Evolutionary conservation across 495 filamentous ascomycete species (phyloP), one percentile per base, ranked within the genome.

Genomic region (Immersiella caudata): DNA sequence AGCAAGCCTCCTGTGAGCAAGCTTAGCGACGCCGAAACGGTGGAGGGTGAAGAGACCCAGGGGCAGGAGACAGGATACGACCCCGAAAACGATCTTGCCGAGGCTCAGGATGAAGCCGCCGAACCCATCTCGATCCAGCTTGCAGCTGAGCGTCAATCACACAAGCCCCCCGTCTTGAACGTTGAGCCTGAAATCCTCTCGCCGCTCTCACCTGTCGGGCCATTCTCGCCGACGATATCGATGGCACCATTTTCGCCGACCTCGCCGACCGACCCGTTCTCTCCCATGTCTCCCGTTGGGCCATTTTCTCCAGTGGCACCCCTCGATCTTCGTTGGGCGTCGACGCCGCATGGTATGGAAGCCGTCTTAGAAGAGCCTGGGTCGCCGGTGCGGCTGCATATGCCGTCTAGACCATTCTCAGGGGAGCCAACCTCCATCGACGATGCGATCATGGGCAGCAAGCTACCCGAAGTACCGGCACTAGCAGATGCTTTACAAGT

Each of bases 1-100:
- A 65, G 73, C 27, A 66, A 61, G 0, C 64, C 60, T 2, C 74
- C 78, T 0, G 67, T 68, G 59, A 73, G 67, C 65, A 76, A 71
- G 57, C 61, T 79, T 50, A 71, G 72, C 0, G 69, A 68, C 24
- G 62, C 68, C 46, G 68, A 67, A 1, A 61, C 21, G 0, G 64
- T 40, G 4, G 69, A 70, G 55, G 55, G 27, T 18, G 66, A 67
- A 9, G 52, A 55, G 20, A 11, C 52, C n/a, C 52, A 46, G 40
- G 40, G 16, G 3, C 7, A 22, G 20, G 52, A 26, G 52, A 6
- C 52, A 0, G 25, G 9, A 60, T 60, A 14, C 27, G 7, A 11
- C 2, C 7, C 20, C 24, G 52, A 26, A 2, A 6, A 5, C 20
- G 52, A 55, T 12, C 2, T 46, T 4, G 40, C 16, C 40, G 40